Base-by-base conservation (phyloP, 1,139 yeast species). In the Pichia terricola region DNA sequence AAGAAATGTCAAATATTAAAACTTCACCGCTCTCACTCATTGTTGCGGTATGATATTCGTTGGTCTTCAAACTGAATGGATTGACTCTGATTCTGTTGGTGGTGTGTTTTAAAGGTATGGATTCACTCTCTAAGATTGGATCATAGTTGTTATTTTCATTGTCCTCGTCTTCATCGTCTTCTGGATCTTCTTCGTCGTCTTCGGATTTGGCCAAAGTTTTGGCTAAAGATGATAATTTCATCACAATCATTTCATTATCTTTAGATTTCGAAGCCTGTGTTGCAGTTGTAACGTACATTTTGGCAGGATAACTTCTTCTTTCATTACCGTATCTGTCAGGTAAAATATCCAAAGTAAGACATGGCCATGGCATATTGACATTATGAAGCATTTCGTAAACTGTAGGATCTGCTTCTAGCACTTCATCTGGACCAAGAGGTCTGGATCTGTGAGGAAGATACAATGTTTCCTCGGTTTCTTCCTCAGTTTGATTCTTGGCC, bases 371-470 rank as follows among this genome's bases (percentile, higher is more conserved):
- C 62, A 91, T 70, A 61, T 85, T 86, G 50, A 91, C 86, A 58
- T 86, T 86, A 65, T 91, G 99, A 48, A 91, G 70, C 97, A 91
- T 89, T 58, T 91, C 95, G 62, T 94, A 91, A 4, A 91, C 96
- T 16, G 91, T 72, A 45, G 95, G 95, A 66, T 91, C 98, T 1
- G 98, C 96, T 66, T 91, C 97, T 61, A 91, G 72, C 8, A 84
- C 94, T 67, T 91, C 98, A 66, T 88, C 95, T 2, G 95, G 95
- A 1, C 96, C 97, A 52, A 91, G 70, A 5, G 96, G 96, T 56
- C 78, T 80, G 31, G 94, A 82, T 65, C 78, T 75, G 61, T 88
- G 95, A 28, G 97, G 97, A 53, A 89, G 70, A 64, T 85, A 89
- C 42, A 89, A 64, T 28, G 72, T 66, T 37, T 69, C 54, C 62